phyloP scores from a whole-genome alignment of 306 rosid genomes.

The Casuarina cunninghamiana region DNA sequence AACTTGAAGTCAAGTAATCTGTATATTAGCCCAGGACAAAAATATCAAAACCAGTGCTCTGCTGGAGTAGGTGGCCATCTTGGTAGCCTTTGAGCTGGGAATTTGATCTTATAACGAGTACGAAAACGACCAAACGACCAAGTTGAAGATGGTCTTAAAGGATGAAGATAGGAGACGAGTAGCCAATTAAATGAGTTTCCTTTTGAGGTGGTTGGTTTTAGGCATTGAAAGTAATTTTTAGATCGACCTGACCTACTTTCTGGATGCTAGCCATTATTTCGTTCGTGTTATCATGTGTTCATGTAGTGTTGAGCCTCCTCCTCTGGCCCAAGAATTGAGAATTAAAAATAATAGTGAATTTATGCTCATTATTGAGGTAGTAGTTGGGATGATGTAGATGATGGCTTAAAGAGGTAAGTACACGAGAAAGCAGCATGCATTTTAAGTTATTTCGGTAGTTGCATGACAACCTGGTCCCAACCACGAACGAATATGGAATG shows the following conservation, averaged over 20 bases:
- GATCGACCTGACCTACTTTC: background rate
- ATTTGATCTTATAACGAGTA: conserved; percentile 33
- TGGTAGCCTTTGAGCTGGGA: conserved; percentile 21
- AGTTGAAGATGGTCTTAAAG: conserved; percentile 35
- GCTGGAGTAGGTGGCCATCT: conserved; percentile 40
- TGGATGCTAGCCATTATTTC: background rate
- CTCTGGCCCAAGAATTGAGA: background rate
- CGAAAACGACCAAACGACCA: conserved; percentile 39
- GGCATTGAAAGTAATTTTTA: conserved; percentile 7
- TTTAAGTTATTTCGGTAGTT: conserved; percentile 68
- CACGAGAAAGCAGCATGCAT: conserved; percentile 47
- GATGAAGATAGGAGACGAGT: conserved; percentile 70
- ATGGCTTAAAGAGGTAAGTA: conserved; percentile 17
- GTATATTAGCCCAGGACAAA: too few relatives aligned
- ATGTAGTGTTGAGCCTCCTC: background rate
- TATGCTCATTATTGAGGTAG: background rate
- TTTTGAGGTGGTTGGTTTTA: conserved; percentile 33
- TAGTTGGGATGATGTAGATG: conserved; percentile 36
- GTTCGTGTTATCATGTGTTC: background rate
- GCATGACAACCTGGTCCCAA: conserved; percentile 21
- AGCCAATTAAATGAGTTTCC: conserved; percentile 50
- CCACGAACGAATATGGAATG: conserved; percentile 22
- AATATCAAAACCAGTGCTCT: conserved; percentile 43
- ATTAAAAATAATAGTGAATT: background rate
- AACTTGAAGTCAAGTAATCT: too few relatives aligned